Evolutionary conservation across 2,329 filamentous ascomycete genomes (phyloP), one percentile per base, ranked within the genome.

Genomic region (Pyrenochaeta sp.): DNA sequence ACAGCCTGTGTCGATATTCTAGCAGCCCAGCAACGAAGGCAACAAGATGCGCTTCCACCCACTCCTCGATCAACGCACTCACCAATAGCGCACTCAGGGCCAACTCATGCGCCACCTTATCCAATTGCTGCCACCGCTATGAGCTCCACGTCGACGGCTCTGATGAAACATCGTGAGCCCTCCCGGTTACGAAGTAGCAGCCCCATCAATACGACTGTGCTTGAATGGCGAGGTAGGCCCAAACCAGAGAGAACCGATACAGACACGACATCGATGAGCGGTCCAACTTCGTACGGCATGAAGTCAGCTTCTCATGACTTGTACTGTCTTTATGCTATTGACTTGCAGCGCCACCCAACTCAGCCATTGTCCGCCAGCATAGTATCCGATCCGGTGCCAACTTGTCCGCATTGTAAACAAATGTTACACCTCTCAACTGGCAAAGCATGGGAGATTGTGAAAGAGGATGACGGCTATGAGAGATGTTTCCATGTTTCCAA

Each of bases 381-480:
- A 34, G 71, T 64, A 1, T 65, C 63, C 3, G 66, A 66, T 1
- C 42, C 58, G 2, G 61, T 58, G 24, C 73, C 75, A 2, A 69
- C 66, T 27, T 77, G 75, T 43, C 73, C 75, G 9, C 61, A 75
- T 43, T 77, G 75, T 52, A 64, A 58, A 34, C 65, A 68, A 15
- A 61, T 58, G 0, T 49, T 77, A 2, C 64, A 75, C 48, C 72
- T 77, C 10, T 74, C 73, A 2, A 66, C 72, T 7, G 72, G 71
- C 4, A 75, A 70, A 54, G 72, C 75, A 1, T 77, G 75, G 75
- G 75, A 77, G 49, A 62, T 77, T 3, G 60, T 62, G 48, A 77
- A 76, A 50, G 65, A 67, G 27, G 70, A 73, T 22, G 64, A 65
- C n/a, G 67, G 67, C n/a, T 59, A 60, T 13, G 69, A 74, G 50